Evolutionary conservation across 768 basidiomycete species (phyloP).

Genomic region (Termitomyces sp.): DNA sequence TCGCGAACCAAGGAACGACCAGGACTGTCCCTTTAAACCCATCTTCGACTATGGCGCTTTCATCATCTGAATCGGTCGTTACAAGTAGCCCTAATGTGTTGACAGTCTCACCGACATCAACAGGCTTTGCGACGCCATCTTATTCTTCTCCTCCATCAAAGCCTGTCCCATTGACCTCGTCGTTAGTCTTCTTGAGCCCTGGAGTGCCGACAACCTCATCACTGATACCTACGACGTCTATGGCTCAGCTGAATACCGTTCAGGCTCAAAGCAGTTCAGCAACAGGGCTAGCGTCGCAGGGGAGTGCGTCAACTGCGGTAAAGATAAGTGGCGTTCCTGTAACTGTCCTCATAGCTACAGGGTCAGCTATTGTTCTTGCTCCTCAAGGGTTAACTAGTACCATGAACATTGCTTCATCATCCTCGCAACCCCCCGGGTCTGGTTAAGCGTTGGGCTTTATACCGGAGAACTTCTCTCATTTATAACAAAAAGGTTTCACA

Average conservation of each 20-base stretch:
- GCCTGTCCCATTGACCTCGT: too few species aligned
- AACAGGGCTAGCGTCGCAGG: neutral
- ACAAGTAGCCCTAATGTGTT: neutral
- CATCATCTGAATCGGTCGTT: neutral
- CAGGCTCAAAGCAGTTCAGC: neutral
- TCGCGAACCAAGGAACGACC: conserved; percentile 5
- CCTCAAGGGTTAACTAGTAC: conserved; percentile 7
- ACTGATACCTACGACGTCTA: neutral
- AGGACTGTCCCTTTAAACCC: conserved; percentile 5
- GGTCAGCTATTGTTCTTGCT: conserved; percentile 9
- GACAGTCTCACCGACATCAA: neutral
- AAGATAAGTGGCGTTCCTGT: neutral
- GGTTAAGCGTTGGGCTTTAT: neutral
- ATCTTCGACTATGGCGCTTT: neutral
- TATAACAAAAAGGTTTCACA: neutral
- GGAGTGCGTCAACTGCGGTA: neutral
- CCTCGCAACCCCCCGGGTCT: neutral
- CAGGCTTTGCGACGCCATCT: neutral
- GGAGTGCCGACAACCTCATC: too few species aligned
- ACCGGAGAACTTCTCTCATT: neutral
- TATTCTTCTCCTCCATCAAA: neutral
- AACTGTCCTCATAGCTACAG: conserved; percentile 11
- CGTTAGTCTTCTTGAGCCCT: too few species aligned
- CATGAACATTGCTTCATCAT: neutral
- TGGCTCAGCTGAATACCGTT: neutral